These are phyloP conservation scores for Colletotrichum sp. DNA, from an alignment of 2,329 filamentous ascomycete genomes.

Conservation along the genomic window DNA sequence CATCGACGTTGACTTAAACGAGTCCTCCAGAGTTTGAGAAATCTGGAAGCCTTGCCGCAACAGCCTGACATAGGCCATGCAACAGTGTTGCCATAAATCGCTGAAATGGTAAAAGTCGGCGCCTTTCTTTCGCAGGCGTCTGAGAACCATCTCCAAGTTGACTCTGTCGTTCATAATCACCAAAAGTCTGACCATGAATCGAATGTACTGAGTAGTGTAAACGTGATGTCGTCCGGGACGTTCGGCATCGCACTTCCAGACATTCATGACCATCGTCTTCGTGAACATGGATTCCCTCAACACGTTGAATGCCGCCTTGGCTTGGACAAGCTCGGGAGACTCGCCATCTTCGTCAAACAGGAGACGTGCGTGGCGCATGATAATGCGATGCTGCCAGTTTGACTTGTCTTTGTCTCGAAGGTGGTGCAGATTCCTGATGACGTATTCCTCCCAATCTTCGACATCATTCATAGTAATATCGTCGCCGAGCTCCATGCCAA, in stretches of 20 bases:
- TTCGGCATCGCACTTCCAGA: conserved; percentile 93
- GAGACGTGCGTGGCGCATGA: conserved; percentile 71
- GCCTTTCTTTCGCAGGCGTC: conserved; percentile 81
- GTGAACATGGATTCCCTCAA: conserved; percentile 79
- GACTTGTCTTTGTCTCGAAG: conserved; percentile 81
- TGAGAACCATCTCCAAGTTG: conserved; percentile 79
- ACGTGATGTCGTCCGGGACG: conserved; percentile 86
- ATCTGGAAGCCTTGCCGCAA: conserved; percentile 56
- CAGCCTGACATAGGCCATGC: conserved; percentile 57
- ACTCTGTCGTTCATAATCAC: conserved; percentile 76
- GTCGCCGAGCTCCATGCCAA: conserved; percentile 53
- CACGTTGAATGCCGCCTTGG: conserved; percentile 80
- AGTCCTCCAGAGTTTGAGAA: conserved; percentile 53
- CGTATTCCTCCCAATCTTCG: conserved; percentile 66
- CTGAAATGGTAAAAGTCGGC: conserved; percentile 73
- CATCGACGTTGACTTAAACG: conserved; percentile 56
- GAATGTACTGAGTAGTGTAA: conserved; percentile 86
- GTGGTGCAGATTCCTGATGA: conserved; percentile 56
- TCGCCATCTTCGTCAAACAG: conserved; percentile 51
- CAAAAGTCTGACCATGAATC: conserved; percentile 79
- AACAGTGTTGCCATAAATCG: conserved; percentile 65
- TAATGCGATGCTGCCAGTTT: conserved; percentile 95
- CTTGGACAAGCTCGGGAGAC: conserved; percentile 63
- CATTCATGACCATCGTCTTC: conserved; percentile 92
- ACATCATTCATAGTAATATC: conserved; percentile 57